Evolutionary conservation across 257 asterid species (phyloP).

Genomic region (Gentiana straminea): DNA sequence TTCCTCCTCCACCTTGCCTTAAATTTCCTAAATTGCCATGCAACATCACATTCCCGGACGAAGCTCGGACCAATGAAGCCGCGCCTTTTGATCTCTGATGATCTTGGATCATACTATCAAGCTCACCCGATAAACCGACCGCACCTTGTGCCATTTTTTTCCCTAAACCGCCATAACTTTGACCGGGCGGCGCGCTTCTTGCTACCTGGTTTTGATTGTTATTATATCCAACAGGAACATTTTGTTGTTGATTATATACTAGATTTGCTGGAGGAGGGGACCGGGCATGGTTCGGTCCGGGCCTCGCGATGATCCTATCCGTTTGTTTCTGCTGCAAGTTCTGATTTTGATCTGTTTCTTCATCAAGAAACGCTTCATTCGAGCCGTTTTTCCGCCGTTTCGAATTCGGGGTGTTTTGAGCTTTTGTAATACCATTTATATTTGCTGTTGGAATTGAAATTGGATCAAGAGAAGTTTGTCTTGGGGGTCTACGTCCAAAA

Average conservation of each 20-base stretch:
- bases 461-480: constrained; percentile 42
- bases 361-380: constrained; percentile 12
- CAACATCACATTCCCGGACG: constrained; percentile 67
- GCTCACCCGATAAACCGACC: constrained; percentile 55
- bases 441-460: constrained; percentile 29
- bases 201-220: constrained; percentile 9
- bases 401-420: constrained; percentile 30
- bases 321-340: constrained; percentile 6
- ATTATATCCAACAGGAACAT: constrained; percentile 1
- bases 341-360: neutral
- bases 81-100: constrained; percentile 50
- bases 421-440: constrained; percentile 13
- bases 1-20: constrained; percentile 31
- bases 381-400: constrained; percentile 18
- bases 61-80: constrained; percentile 48
- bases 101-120: constrained; percentile 62
- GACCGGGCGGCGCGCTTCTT: constrained; percentile 12
- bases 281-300: constrained; percentile 40
- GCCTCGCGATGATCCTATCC: constrained; percentile 57
- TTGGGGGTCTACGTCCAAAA: constrained; percentile 61
- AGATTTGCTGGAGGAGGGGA: constrained; percentile 17
- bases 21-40: constrained; percentile 51
- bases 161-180: constrained; percentile 19
- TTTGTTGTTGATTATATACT: constrained; percentile 20
- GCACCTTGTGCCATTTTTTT: constrained; percentile 31